phyloP scores from a whole-genome alignment of 305 asterid genomes.

The Fraxinus albicans region DNA sequence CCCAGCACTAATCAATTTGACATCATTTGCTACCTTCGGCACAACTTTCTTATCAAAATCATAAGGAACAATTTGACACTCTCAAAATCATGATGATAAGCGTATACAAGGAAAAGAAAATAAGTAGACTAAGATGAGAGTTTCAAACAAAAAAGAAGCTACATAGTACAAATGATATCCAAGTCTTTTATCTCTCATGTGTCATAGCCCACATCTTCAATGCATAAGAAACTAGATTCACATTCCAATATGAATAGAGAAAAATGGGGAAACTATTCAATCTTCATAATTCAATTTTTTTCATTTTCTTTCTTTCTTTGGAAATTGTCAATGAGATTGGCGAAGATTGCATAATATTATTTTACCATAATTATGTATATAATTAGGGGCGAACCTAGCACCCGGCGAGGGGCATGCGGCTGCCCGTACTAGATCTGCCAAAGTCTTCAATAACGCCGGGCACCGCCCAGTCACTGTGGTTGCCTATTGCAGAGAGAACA shows the following conservation, averaged over 20 bases:
- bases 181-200: not conserved
- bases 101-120: slow-evolving; percentile 1
- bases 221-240: not conserved
- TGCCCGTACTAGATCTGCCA: too few relatives aligned
- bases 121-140: not conserved
- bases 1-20: slow-evolving; percentile 78
- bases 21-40: slow-evolving; percentile 72
- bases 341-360: too few relatives aligned
- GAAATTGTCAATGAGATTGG: too few relatives aligned
- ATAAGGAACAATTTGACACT: slow-evolving; percentile 10
- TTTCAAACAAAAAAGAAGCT: not conserved
- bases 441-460: too few relatives aligned
- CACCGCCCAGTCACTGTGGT: too few relatives aligned
- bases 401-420: too few relatives aligned
- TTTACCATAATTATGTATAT: too few relatives aligned
- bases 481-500: too few relatives aligned
- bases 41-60: slow-evolving; percentile 64
- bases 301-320: too few relatives aligned
- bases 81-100: slow-evolving; percentile 17
- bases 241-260: not conserved
- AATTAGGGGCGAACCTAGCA: too few relatives aligned
- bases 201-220: not conserved
- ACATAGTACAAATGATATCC: not conserved
- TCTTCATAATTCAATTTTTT: not conserved
- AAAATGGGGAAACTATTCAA: not conserved